Base-by-base conservation (phyloP, 2,329 filamentous ascomycete genomes). In the Aspergillus sp. region DNA sequence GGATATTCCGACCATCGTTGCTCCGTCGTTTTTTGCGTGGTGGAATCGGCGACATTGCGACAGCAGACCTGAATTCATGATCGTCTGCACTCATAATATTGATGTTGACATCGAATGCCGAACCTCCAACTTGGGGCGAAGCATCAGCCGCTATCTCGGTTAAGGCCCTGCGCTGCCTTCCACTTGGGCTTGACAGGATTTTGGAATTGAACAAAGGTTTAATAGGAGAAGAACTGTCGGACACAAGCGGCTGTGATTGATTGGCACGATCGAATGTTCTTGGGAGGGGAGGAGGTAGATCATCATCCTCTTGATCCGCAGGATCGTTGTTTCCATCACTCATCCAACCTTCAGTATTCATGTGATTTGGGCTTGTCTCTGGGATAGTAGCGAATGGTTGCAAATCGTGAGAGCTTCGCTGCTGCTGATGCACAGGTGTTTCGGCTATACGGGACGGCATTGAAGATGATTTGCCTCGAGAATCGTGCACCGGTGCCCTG, bases 121-220 rank as follows among this genome's bases (percentile, higher is more conserved):
- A 66, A 14, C 62, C 63, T n/a, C 64, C 66, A 49, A 70, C 65
- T 48, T 73, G 69, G 6, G 77, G 77, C 3, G 77, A 78, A 46
- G 69, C 66, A 52, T 78, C 75, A 1, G 72, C 68, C 23, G 76
- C 76, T 62, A 80, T 78, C 31, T 77, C 72, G 12, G 76, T 73
- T 52, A 78, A 66, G 50, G 69, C 67, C 52, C 71, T 69, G 43
- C 74, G 72, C 52, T 70, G 71, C 31, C 71, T 68, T 46, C 71
- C 71, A 54, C 69, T 74, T 35, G 72, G 75, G 57, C 73, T 79
- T 2, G 75, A 77, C 14, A 75, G 59, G 6, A 73, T 68, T 31
- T 69, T 70, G 5, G 69, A 63, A 24, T 66, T 63, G 5, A 52
- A 52, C 9, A 64, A 45, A n/a, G 19, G 60, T 44, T 68, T 74